Conservation (phyloP, 2,329 filamentous ascomycete genomes). For the Colletotrichum tropicicola region DNA sequence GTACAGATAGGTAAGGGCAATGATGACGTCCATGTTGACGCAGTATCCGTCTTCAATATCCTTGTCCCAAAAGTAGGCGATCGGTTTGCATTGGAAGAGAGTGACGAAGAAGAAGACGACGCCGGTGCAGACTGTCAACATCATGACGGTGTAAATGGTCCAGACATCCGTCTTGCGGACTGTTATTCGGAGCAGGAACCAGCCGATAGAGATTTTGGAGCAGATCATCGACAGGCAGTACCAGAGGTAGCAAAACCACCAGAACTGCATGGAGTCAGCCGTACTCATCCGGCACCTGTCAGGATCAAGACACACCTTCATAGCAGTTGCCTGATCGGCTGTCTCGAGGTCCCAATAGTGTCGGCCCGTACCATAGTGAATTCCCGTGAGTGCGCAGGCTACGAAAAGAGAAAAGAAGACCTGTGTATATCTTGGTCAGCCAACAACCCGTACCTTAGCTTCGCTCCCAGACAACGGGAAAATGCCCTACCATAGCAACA, state of each 20-base stretch:
- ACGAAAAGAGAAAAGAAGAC: conserved; percentile 45
- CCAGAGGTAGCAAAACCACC: conserved; percentile 51
- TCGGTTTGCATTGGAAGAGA: conserved; percentile 39
- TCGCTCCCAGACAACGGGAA: background rate
- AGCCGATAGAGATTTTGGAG: conserved; percentile 40
- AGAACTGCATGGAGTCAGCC: conserved; percentile 35
- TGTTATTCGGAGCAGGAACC: conserved; percentile 37
- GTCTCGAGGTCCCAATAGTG: conserved; percentile 42
- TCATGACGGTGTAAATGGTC: conserved; percentile 41
- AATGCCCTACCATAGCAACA: conserved; percentile 40
- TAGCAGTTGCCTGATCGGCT: conserved; percentile 40
- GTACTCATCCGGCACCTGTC: conserved; percentile 27
- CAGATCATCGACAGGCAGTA: conserved; percentile 47
- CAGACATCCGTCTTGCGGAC: conserved; percentile 32
- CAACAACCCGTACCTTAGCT: background rate
- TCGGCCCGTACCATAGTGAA: conserved; percentile 52
- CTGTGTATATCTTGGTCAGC: conserved; percentile 31
- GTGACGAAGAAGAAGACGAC: conserved; percentile 42
- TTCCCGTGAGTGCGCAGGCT: conserved; percentile 43
- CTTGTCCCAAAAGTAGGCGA: conserved; percentile 40
- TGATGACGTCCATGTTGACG: conserved; percentile 50
- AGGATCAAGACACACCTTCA: conserved; percentile 39
- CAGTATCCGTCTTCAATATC: conserved; percentile 34
- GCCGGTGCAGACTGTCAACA: conserved; percentile 37
- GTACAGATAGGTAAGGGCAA: conserved; percentile 61